Base-by-base conservation (phyloP, 2,329 filamentous ascomycete genomes). In the Tetracladium maxilliforme region DNA sequence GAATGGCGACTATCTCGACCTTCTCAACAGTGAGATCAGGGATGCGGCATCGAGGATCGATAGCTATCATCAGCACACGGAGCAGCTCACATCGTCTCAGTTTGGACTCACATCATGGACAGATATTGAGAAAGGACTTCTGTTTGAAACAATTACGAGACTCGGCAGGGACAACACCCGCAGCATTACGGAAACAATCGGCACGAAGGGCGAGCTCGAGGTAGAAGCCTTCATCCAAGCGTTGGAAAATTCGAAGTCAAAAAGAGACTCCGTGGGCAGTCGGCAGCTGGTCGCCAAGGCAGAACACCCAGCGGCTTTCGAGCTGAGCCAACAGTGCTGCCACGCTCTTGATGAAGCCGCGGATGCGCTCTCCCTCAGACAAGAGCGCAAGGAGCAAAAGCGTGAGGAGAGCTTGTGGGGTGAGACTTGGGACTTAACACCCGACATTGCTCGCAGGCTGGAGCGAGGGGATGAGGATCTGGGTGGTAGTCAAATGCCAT, bases 71-170 rank as follows among this genome's bases (percentile, higher is more conserved):
- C 33, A 33, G 10, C 38, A 41, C 4, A 31, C 48, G n/a, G 22
- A 26, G 13, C 33, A 37, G 10, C 41, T 61, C 29, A 30, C 45
- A 23, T 25, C 52, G 18, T 61, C 64, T 3, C 78, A 83, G 38
- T 52, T 84, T 25, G 84, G 83, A 13, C 58, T 70, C 14, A 70
- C 73, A 1, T 36, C 50, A 8, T 95, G 87, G 87, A 72, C 66
- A 1, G 32, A 62, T 0, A 38, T 52, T 2, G 86, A 94, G 41
- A 92, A 92, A 43, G 54, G 63, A 2, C 37, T 55, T 0, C 66
- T 93, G 30, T 92, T 82, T 44, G 55, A 64, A 10, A 63, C 68
- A 0, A 46, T 92, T 4, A 56, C 62, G 2, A 65, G 66, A 1
- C 58, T 77, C 3, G 82, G 82, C 0, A 63, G 55, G 25, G 63